Percentiles rank a stretch among this genome's conserved stretches.
phyloP scores from a whole-genome alignment of 73 alveolate genomes.

The Paramecium octaurelia region DNA sequence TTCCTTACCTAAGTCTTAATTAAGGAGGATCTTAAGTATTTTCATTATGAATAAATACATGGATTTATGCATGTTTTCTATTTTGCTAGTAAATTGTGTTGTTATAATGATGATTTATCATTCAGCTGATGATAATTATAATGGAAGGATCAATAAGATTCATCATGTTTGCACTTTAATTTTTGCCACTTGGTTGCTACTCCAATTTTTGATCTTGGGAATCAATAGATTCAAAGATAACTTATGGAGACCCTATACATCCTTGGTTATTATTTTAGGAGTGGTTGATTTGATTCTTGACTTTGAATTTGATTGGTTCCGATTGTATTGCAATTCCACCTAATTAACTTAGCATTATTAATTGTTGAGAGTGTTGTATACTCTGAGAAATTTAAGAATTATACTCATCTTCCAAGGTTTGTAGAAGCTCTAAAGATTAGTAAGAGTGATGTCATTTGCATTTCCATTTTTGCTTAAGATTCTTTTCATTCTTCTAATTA shows the following conservation, averaged over 20 bases:
- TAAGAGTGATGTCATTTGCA: slow-evolving; percentile 36
- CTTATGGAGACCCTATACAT: not conserved
- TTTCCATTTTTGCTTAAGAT: not conserved
- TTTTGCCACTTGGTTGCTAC: not conserved
- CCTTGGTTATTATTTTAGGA: not conserved
- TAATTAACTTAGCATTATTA: not conserved
- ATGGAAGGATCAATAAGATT: not conserved
- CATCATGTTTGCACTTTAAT: not conserved
- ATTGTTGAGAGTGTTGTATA: not conserved
- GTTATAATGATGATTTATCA: not conserved
- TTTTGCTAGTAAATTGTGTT: not conserved
- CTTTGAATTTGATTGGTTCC: not conserved
- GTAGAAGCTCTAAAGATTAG: not conserved
- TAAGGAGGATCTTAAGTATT: not conserved
- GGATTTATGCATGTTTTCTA: not conserved
- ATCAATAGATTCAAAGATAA: not conserved
- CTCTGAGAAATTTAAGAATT: slow-evolving; percentile 1
- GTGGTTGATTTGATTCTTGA: not conserved
- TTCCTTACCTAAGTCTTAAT: not conserved
- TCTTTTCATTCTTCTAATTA: not conserved
- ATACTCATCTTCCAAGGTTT: not conserved
- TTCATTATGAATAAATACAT: not conserved
- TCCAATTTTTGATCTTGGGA: not conserved
- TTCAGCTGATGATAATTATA: not conserved
- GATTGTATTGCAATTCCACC: not conserved